Evolutionary conservation across 2,329 filamentous ascomycete genomes (phyloP).

Genomic region (Claviceps sp.): DNA sequence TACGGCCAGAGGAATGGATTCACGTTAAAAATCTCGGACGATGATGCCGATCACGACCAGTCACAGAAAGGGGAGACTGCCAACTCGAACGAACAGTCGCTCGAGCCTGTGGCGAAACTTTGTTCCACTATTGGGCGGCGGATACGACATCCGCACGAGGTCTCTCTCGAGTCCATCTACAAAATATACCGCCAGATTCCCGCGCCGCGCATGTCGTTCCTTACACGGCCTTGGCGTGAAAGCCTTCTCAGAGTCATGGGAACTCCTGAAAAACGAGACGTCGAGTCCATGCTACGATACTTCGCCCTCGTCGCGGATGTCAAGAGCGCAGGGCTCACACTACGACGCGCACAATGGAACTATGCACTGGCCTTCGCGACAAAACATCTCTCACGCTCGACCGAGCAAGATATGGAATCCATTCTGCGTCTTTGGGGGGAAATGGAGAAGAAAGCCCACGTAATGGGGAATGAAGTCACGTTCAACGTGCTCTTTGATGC

Average conservation of each 20-base stretch:
- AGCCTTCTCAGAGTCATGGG: conserved; percentile 56
- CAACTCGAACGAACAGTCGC: conserved; percentile 21
- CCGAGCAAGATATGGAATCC: conserved; percentile 43
- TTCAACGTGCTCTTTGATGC: conserved; percentile 90
- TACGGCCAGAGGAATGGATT: conserved; percentile 39
- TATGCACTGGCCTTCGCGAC: conserved; percentile 68
- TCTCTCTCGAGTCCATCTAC: conserved; percentile 32
- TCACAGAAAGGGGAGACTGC: conserved; percentile 29
- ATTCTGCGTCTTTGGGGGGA: conserved; percentile 72
- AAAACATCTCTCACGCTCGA: conserved; percentile 48
- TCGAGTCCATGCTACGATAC: conserved; percentile 63
- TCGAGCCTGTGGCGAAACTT: conserved; percentile 24
- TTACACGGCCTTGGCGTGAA: conserved; percentile 42
- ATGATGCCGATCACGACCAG: conserved; percentile 32
- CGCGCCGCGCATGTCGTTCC: conserved; percentile 36
- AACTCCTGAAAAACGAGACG: conserved; percentile 41
- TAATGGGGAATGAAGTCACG: conserved; percentile 61
- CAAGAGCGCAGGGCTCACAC: conserved; percentile 54
- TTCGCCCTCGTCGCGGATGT: conserved; percentile 76
- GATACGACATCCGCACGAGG: conserved; percentile 26
- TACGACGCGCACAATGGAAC: conserved; percentile 66
- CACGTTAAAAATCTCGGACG: conserved; percentile 35
- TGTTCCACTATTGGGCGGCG: conserved; percentile 26
- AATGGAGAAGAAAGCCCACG: conserved; percentile 64
- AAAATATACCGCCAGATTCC: conserved; percentile 36